phyloP scores from a whole-genome alignment of 208 protist species.

The Acanthamoeba lugdunensis region DNA sequence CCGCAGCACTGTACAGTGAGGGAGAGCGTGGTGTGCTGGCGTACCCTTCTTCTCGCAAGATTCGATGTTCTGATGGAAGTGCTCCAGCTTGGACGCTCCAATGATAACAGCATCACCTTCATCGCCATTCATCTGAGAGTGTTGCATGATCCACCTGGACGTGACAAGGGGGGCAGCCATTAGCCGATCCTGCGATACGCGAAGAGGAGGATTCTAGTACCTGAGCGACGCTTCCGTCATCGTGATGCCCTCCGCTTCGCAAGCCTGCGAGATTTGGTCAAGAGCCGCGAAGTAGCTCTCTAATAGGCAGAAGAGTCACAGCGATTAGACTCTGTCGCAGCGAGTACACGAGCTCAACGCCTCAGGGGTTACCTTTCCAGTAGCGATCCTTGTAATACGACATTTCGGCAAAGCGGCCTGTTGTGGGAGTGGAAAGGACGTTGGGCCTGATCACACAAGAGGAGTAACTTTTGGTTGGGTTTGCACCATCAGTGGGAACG shows the following conservation, averaged over 20 bases:
- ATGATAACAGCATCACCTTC: conserved; percentile 61
- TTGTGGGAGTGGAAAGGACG: neutral
- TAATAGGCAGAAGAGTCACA: neutral
- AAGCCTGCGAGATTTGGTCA: neutral
- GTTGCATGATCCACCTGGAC: conserved; percentile 33
- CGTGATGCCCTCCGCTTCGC: conserved; percentile 19
- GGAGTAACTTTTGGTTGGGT: neutral
- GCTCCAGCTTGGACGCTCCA: conserved; percentile 17
- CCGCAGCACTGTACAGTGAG: neutral
- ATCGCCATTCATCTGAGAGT: conserved; percentile 30
- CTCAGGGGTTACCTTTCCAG: conserved; percentile 16
- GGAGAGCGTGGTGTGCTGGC: neutral
- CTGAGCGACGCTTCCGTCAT: conserved; percentile 57
- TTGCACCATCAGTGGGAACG: conserved; percentile 12
- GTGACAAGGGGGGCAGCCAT: neutral
- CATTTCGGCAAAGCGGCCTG: conserved; percentile 43
- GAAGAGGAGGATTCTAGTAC: neutral
- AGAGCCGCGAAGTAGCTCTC: conserved; percentile 45
- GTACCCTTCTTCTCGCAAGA: conserved; percentile 51
- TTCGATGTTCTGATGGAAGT: conserved; percentile 37
- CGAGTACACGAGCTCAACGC: too few species aligned
- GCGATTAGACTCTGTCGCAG: neutral
- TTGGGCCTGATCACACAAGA: neutral
- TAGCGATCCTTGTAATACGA: conserved; percentile 45
- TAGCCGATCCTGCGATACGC: neutral